Conservation (phyloP, 352 stramenopile species). For the Thraustochytrium striatum region DNA sequence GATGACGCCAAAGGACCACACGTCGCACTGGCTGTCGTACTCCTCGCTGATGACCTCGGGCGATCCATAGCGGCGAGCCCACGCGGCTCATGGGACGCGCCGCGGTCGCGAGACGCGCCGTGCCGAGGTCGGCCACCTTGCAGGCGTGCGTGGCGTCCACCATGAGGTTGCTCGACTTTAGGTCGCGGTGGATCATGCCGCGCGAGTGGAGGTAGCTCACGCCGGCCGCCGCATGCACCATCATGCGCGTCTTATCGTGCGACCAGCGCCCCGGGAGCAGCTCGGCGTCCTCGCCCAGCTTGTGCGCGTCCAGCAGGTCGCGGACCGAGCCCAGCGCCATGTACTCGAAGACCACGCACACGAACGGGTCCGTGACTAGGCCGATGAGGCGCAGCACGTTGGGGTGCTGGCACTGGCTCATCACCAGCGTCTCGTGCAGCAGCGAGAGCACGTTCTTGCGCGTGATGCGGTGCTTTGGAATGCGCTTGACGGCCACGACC, state of each 20-base stretch:
- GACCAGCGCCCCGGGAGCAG: conserved; percentile 25
- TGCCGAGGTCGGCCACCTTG: conserved; percentile 48
- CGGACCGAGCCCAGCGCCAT: conserved; percentile 45
- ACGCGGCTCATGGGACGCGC: conserved; percentile 33
- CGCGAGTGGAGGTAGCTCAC: conserved; percentile 50
- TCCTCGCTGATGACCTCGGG: conserved; percentile 43
- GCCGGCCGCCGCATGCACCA: conserved; percentile 29
- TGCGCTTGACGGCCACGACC: conserved; percentile 44
- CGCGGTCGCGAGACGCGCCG: background rate
- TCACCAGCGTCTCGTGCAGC: conserved; percentile 40
- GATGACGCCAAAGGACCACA: conserved; percentile 50
- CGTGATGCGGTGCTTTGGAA: conserved; percentile 41
- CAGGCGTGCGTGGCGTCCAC: conserved; percentile 52
- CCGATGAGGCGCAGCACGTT: conserved; percentile 46
- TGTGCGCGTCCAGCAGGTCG: conserved; percentile 32
- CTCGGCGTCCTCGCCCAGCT: too few relatives aligned
- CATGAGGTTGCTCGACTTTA: conserved; percentile 63
- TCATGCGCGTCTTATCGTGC: conserved; percentile 47
- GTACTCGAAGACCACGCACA: conserved; percentile 47
- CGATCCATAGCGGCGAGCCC: conserved; percentile 46
- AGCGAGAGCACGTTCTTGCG: conserved; percentile 44
- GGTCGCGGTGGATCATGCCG: conserved; percentile 52
- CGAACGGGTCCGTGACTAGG: conserved; percentile 40
- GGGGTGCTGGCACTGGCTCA: conserved; percentile 35
- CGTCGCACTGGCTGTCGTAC: conserved; percentile 41